A percentile compares a stretch with the other conserved stretches of the same genome.
Evolutionary conservation across 2,329 filamentous ascomycete species (phyloP).

Genomic region (Sphaerulina musiva): DNA sequence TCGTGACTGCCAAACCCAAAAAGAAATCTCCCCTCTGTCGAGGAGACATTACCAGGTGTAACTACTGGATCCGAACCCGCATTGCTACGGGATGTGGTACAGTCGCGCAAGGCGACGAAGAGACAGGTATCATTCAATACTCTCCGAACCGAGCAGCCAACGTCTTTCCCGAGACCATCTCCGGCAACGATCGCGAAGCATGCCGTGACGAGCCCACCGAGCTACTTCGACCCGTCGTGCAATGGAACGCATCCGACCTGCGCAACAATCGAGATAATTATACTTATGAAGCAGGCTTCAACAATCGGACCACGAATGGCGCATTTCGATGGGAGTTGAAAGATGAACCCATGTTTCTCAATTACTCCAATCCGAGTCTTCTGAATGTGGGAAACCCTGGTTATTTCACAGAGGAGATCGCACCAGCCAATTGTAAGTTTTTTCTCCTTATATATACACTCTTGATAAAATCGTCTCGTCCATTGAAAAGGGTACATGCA

Average conservation of each 20-base stretch:
- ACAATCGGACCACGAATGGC: constrained; percentile 7
- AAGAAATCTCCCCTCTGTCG: constrained; percentile 1
- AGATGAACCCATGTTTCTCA: constrained; percentile 26
- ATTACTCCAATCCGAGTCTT: constrained; percentile 26
- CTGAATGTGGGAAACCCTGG: constrained; percentile 23
- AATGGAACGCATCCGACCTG: constrained; percentile 23
- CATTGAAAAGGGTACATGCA: background rate
- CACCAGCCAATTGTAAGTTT: constrained; percentile 9
- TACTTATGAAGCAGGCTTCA: constrained; percentile 24
- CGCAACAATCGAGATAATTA: constrained; percentile 16
- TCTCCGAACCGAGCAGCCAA: constrained; percentile 9
- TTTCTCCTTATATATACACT: background rate
- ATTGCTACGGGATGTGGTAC: constrained; percentile 27
- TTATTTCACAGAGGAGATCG: constrained; percentile 8
- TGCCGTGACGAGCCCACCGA: constrained; percentile 28
- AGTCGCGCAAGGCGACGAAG: constrained; percentile 25
- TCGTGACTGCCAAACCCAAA: constrained; percentile 27
- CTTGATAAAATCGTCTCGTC: background rate
- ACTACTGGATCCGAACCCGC: constrained; percentile 29
- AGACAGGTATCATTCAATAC: constrained; percentile 26
- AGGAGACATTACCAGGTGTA: constrained; percentile 10
- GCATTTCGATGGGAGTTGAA: constrained; percentile 26
- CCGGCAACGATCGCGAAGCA: constrained; percentile 16
- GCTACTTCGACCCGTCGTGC: constrained; percentile 26
- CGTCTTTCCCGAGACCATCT: constrained; percentile 15